These are phyloP conservation scores for Populus hybrid DNA, from an alignment of 441 rosid species.

Conservation along the genomic window DNA sequence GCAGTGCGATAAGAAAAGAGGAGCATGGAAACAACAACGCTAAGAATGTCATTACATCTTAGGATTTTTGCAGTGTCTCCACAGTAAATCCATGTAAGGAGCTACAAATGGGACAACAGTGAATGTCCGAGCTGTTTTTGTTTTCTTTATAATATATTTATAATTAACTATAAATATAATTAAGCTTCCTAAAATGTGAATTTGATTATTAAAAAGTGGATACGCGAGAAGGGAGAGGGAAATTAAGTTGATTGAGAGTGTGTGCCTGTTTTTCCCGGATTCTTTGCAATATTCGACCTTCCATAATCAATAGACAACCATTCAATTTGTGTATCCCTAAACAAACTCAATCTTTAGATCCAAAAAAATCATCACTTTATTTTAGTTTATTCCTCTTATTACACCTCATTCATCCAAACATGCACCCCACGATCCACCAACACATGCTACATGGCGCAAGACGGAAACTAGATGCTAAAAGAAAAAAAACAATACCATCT, in stretches of 20 bases:
- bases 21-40: too few relatives aligned
- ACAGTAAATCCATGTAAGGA: background rate
- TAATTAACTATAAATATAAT: too few relatives aligned
- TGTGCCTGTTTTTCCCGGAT: constrained; percentile 27
- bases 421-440: constrained; percentile 58
- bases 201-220: background rate
- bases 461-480: background rate
- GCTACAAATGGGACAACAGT: too few relatives aligned
- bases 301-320: constrained; percentile 16
- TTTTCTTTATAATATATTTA: too few relatives aligned
- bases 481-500: background rate
- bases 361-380: background rate
- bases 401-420: constrained; percentile 32
- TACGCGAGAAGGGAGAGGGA: background rate
- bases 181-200: too few relatives aligned
- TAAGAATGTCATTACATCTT: too few relatives aligned
- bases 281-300: constrained; percentile 30
- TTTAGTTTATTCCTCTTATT: constrained; percentile 2
- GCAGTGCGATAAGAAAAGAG: too few relatives aligned
- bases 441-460: background rate
- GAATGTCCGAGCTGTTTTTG: too few relatives aligned
- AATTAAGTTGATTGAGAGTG: background rate
- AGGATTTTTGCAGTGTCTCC: too few relatives aligned
- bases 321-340: constrained; percentile 1
- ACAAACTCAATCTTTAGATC: background rate